Percentiles rank a stretch among this genome's conserved stretches.
Conservation (phyloP, 1,139 yeast species). For the Scheffersomyces titani region DNA sequence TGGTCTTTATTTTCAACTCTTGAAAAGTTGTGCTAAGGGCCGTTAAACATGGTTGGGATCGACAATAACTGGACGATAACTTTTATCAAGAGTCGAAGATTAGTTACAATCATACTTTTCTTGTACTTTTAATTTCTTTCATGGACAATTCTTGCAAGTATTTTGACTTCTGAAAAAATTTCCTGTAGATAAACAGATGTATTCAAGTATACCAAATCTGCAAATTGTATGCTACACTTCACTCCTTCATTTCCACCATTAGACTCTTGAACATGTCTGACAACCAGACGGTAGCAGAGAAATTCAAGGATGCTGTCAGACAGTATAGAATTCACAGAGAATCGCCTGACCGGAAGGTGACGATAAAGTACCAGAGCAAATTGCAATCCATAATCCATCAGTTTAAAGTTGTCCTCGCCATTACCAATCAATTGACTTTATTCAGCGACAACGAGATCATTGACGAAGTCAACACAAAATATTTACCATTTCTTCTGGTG, state of each 20-base stretch:
- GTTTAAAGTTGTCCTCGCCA: constrained; percentile 26
- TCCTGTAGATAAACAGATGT: background rate
- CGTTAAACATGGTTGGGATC: background rate
- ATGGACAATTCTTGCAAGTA: too few species aligned
- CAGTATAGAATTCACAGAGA: constrained; percentile 7
- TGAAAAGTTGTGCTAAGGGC: background rate
- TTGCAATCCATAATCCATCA: constrained; percentile 25
- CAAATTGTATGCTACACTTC: background rate
- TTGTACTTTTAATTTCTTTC: too few species aligned
- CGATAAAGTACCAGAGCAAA: constrained; percentile 24
- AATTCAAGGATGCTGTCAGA: constrained; percentile 14
- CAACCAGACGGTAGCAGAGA: constrained; percentile 15
- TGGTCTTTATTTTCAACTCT: background rate
- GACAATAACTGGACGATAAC: background rate
- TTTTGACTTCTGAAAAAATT: background rate
- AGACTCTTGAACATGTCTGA: background rate
- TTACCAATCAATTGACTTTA: constrained; percentile 30
- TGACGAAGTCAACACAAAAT: constrained; percentile 56
- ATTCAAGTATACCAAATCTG: background rate
- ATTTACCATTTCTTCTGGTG: constrained; percentile 54
- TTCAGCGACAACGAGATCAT: constrained; percentile 64
- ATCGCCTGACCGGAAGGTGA: constrained; percentile 25
- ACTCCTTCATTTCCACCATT: background rate
- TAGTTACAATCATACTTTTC: too few species aligned
- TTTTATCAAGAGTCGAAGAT: too few species aligned